Percentiles rank a stretch among this genome's conserved stretches.
These are phyloP conservation scores for Tetrahymena thermophila DNA, from an alignment of 73 alveolate species.

Conservation along the genomic window DNA sequence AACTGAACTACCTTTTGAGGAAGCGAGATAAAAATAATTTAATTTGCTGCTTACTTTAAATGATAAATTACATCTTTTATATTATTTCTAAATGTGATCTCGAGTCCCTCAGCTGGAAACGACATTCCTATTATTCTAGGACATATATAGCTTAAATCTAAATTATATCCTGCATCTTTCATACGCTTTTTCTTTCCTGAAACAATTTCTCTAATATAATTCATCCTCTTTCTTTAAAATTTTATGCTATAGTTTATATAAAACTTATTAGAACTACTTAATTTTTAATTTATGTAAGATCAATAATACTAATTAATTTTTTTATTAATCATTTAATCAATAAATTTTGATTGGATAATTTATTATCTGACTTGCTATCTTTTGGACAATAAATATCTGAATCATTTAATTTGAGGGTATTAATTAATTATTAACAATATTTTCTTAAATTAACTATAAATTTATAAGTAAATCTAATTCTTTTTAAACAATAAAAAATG, in stretches of 20 bases:
- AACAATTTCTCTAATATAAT: conserved; percentile 72
- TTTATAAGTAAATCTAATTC: background rate
- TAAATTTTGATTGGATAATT: background rate
- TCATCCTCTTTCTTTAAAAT: conserved; percentile 35
- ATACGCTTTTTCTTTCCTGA: conserved; percentile 76
- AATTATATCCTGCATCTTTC: conserved; percentile 71
- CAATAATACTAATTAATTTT: background rate
- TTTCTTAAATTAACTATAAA: too few relatives aligned
- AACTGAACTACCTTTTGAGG: conserved; percentile 8
- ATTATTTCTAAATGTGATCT: conserved; percentile 23
- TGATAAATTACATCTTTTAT: conserved; percentile 17
- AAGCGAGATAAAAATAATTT: background rate
- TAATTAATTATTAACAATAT: background rate
- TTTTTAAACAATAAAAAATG: background rate
- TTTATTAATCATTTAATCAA: too few relatives aligned
- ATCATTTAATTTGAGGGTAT: background rate
- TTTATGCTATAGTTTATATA: background rate
- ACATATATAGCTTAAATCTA: conserved; percentile 88
- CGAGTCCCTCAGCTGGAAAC: conserved; percentile 80
- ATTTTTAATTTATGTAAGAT: background rate
- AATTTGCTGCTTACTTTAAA: background rate
- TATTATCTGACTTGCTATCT: background rate
- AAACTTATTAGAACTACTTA: background rate
- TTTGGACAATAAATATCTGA: background rate
- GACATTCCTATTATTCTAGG: conserved; percentile 87